Conservation (phyloP, 2,329 filamentous ascomycete species). For the Ophiocordyceps camponoti-saundersi region DNA sequence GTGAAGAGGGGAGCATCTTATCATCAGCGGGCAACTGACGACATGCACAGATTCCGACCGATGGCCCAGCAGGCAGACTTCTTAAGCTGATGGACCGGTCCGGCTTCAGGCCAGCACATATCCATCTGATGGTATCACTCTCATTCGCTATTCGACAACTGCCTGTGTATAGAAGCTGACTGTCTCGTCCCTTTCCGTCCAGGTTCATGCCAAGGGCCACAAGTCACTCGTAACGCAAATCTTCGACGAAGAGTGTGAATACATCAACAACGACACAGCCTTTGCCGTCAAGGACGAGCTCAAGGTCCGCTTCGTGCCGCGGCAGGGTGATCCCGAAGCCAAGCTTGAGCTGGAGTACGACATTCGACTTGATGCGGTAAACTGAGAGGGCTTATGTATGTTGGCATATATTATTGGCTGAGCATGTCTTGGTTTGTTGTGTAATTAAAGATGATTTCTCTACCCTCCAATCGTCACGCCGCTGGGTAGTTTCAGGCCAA, state of each 20-base stretch:
- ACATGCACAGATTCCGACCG: constrained; percentile 16
- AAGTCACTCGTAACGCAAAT: constrained; percentile 58
- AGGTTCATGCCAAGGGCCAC: constrained; percentile 36
- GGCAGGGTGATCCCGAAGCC: constrained; percentile 25
- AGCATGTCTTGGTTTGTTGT: neutral
- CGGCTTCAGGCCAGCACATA: constrained; percentile 39
- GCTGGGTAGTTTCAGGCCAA: constrained; percentile 30
- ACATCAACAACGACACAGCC: constrained; percentile 35
- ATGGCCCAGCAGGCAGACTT: constrained; percentile 36
- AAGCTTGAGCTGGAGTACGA: constrained; percentile 44
- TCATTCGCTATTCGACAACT: neutral
- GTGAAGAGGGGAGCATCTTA: too few relatives aligned
- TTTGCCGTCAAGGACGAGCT: constrained; percentile 38
- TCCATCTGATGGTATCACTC: constrained; percentile 34
- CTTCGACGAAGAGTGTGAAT: constrained; percentile 50
- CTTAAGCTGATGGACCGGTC: constrained; percentile 37
- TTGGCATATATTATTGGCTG: too few relatives aligned
- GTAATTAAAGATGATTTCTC: neutral
- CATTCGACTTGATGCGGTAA: constrained; percentile 24
- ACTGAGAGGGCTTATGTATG: neutral
- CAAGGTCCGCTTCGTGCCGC: constrained; percentile 21
- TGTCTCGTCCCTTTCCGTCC: neutral
- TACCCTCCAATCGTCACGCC: constrained; percentile 21
- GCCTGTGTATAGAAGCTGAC: neutral
- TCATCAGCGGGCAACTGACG: neutral